These are phyloP conservation scores for Acacia confusa DNA, from an alignment of 306 rosid species.

Conservation along the genomic window DNA sequence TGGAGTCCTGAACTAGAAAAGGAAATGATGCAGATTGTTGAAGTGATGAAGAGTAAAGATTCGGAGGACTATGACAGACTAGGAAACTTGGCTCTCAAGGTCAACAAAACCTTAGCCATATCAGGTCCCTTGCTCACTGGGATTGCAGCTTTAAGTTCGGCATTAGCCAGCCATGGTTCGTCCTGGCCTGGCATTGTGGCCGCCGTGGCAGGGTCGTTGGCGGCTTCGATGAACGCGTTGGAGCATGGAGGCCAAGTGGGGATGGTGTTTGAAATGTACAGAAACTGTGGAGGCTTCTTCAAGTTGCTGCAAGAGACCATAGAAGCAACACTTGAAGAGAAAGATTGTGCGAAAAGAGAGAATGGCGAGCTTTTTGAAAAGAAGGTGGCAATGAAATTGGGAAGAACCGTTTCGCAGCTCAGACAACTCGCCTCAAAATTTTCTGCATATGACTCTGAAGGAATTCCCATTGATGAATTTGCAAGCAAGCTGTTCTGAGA, in stretches of 20 bases:
- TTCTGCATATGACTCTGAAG: conserved; percentile 24
- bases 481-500: conserved; percentile 48
- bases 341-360: conserved; percentile 54
- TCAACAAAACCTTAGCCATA: conserved; percentile 53
- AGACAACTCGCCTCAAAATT: conserved; percentile 39
- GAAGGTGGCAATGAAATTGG: conserved; percentile 52
- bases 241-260: conserved; percentile 76
- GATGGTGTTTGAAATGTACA: conserved; percentile 74
- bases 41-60: conserved; percentile 55
- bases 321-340: conserved; percentile 40
- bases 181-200: conserved; percentile 29
- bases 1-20: conserved; percentile 52
- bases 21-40: conserved; percentile 50
- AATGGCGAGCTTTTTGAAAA: conserved; percentile 52
- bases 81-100: conserved; percentile 53
- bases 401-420: conserved; percentile 54
- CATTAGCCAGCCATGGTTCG: conserved; percentile 34
- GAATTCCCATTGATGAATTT: conserved; percentile 38
- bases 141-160: conserved; percentile 59
- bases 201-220: conserved; percentile 53
- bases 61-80: conserved; percentile 59
- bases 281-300: conserved; percentile 57
- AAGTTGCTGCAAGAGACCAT: conserved; percentile 28
- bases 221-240: conserved; percentile 42
- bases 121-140: conserved; percentile 70